Percentiles rank a stretch among this genome's conserved stretches.
phyloP scores from a whole-genome alignment of 225 moss, liverwort and hornwort species.

The Pleurozium schreberi region DNA sequence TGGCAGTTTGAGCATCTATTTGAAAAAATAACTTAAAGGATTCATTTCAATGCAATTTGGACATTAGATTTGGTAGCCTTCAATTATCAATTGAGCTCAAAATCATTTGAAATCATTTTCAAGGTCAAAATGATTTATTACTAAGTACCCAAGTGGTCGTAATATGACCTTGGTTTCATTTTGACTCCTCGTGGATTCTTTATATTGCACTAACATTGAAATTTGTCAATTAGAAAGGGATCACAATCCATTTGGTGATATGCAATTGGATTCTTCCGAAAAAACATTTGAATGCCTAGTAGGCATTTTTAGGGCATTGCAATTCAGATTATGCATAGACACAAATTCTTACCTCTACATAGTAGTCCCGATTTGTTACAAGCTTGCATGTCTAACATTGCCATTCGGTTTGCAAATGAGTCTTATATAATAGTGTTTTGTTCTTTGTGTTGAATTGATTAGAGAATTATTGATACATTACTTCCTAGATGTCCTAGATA shows the following conservation, averaged over 20 bases:
- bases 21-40: no score
- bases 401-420: no score
- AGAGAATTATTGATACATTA: no score
- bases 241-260: not conserved
- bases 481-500: not conserved
- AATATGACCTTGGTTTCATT: not conserved
- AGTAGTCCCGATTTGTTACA: not conserved
- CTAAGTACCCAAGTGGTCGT: not conserved
- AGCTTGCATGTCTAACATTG: no score
- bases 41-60: no score
- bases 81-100: not conserved
- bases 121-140: not conserved
- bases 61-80: not conserved
- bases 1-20: no score
- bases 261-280: accelerated
- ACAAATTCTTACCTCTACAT: not conserved
- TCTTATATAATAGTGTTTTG: not conserved
- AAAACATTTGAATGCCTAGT: not conserved
- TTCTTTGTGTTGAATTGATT: not conserved
- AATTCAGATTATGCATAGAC: not conserved
- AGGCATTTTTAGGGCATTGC: not conserved
- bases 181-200: not conserved
- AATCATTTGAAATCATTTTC: not conserved
- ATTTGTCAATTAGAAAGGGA: not conserved
- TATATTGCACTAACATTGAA: not conserved